Evolutionary conservation across 2,329 filamentous ascomycete genomes (phyloP), one percentile per base, ranked within the genome.

Genomic region (Aureobasidium sp.): DNA sequence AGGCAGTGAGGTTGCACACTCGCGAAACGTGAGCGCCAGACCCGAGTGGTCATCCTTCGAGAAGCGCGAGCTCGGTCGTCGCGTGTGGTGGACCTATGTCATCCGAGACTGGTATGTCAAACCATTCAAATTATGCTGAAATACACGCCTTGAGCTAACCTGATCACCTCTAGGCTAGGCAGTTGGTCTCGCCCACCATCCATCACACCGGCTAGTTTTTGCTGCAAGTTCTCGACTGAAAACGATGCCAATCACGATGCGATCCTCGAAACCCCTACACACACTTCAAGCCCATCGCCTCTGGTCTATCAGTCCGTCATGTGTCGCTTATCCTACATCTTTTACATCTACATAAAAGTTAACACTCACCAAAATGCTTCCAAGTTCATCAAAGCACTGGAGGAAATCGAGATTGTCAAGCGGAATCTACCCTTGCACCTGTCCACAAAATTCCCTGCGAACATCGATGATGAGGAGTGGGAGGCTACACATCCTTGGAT

Each of bases 321-420:
- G 61, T 55, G 44, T 21, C 42, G 48, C 3, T 15, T 63, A n/a
- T 42, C 61, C 10, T 63, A 63, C 45, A 63, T 63, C 36, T 63
- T 63, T n/a, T 63, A 59, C 45, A 63, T 63, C 11, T 63, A 60
- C 45, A 45, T 63, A 37, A 63, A 60, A 37, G 55, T 49, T 34
- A 63, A 63, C 37, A 55, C 61, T 8, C 36, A 57, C 3, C 61
- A 58, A 7, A 63, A 44, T n/a, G 44, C 53, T 21, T 59, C 54
- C 21, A 63, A 60, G 25, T 50, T 50, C n/a, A 60, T 45, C 55
- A 60, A 63, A 21, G 55, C 61, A 27, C 4, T 63, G 13, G 61
- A 63, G 2, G 61, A 63, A 16, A 60, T 63, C 16, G 45, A 63
- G n/a, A 50, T 44, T 27, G 61, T 63, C 54, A 41, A 37, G 13